Base-by-base conservation (phyloP, 495 filamentous ascomycete species). In the Copromyces sp. region DNA sequence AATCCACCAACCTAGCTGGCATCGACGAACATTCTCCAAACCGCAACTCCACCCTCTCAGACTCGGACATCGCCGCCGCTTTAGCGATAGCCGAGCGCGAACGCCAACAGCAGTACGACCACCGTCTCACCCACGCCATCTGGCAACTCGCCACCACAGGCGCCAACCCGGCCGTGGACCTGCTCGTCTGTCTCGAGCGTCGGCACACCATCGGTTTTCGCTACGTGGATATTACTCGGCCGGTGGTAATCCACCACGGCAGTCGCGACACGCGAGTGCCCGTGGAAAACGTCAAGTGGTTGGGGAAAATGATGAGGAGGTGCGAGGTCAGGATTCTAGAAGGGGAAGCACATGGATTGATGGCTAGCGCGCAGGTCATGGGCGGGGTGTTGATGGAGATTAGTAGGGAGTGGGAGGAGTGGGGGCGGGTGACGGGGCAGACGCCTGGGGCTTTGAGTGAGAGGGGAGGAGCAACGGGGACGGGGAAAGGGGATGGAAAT, bases 351-450 rank as follows among this genome's bases (percentile, higher is more conserved):
- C 95, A 99, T 77, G 96, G 96, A 0, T 82, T 99, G 47, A 99
- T 99, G 95, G 95, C 96, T 1, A 95, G 91, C 69, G 95, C 95
- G 9, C 81, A 83, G 20, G 95, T 99, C 32, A 98, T 99, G 96
- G 91, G 93, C 35, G 89, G 89, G 70, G 92, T 98, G 29, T 80
- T 99, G 75, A 96, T 93, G 81, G 95, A 99, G 81, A 95, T 99
- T 76, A 92, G 92, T 40, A 87, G 87, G 59, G 96, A 99, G 79
- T 98, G 95, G 96, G 93, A 95, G 73, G 94, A 97, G 73, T 97
- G 95, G 94, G 90, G 87, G 74, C 71, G 78, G 0, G 79, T 82
- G 2, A 83, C 81, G n/a, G 78, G 80, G 3, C 53, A 65, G 53
- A 65, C 32, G 1, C 53, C 53, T 29, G 53, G 53, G 47, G 47